These are phyloP conservation scores for Flaveria linearis DNA, from an alignment of 129 eudicot genomes.

Conservation along the genomic window DNA sequence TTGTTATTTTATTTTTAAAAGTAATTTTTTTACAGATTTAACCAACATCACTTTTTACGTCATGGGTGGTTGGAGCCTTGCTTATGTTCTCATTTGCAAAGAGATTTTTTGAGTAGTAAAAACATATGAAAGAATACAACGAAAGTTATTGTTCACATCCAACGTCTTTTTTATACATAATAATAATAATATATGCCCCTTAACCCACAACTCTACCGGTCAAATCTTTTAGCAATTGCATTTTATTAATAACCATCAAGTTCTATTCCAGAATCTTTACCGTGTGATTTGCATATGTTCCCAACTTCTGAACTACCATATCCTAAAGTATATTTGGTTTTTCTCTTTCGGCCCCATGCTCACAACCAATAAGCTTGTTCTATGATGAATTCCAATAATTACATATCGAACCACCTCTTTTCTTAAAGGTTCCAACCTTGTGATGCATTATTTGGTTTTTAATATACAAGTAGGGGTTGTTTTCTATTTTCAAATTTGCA, in stretches of 20 bases:
- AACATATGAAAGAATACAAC: too few species aligned
- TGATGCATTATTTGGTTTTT: background rate
- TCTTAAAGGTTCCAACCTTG: background rate
- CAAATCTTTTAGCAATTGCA: conserved; percentile 10
- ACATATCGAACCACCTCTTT: background rate
- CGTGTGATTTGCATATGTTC: conserved; percentile 11
- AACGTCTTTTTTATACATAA: background rate
- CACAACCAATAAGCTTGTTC: conserved; percentile 9
- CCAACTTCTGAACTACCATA: conserved; percentile 15
- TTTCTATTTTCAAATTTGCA: background rate
- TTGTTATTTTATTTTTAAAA: too few species aligned
- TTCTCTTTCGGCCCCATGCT: conserved; percentile 14
- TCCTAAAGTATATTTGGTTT: conserved; percentile 6
- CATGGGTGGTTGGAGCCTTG: too few species aligned
- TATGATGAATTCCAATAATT: background rate
- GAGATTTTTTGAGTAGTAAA: too few species aligned
- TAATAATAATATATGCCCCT: background rate
- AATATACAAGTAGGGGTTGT: background rate
- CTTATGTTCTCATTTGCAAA: too few species aligned
- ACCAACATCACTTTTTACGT: too few species aligned
- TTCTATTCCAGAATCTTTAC: conserved; percentile 2
- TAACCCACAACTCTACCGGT: background rate
- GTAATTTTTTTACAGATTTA: too few species aligned
- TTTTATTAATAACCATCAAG: background rate
- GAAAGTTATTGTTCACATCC: too few species aligned